Evolutionary conservation across 768 basidiomycete species (phyloP).

Genomic region (Tylopilus sp.): DNA sequence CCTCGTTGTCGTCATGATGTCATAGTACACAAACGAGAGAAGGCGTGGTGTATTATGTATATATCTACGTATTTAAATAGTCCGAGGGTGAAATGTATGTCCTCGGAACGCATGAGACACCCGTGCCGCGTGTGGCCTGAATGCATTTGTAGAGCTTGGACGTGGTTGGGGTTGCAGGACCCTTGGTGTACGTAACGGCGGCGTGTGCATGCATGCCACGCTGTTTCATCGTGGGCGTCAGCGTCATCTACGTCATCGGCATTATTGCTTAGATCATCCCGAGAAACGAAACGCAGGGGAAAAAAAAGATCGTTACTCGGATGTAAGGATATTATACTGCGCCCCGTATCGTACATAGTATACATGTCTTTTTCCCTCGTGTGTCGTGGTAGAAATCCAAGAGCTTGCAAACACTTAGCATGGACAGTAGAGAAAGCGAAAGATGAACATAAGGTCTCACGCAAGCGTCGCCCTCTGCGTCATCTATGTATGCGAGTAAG

Average conservation of each 20-base stretch:
- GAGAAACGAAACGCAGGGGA: background rate
- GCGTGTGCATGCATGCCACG: constrained; percentile 5
- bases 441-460: constrained; percentile 18
- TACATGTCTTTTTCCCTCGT: constrained; percentile 21
- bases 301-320: background rate
- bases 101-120: constrained; percentile 1
- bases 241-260: background rate
- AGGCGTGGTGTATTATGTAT: constrained; percentile 4
- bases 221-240: constrained; percentile 1
- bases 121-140: background rate
- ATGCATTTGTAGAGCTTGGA: background rate
- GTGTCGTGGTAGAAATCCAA: constrained; percentile 9
- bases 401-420: constrained; percentile 17
- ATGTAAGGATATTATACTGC: constrained; percentile 24
- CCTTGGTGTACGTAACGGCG: background rate
- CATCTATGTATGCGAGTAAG: constrained; percentile 19
- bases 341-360: constrained; percentile 26
- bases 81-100: constrained; percentile 3
- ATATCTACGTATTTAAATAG: constrained; percentile 14
- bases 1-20: constrained; percentile 21
- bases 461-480: constrained; percentile 15
- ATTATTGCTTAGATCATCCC: constrained; percentile 9
- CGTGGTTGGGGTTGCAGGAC: background rate
- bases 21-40: background rate
- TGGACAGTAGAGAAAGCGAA: constrained; percentile 16